Percentiles rank a stretch among this genome's conserved stretches.
These are phyloP conservation scores for Coniella lustricola DNA, from an alignment of 2,329 filamentous ascomycete genomes.

Conservation along the genomic window DNA sequence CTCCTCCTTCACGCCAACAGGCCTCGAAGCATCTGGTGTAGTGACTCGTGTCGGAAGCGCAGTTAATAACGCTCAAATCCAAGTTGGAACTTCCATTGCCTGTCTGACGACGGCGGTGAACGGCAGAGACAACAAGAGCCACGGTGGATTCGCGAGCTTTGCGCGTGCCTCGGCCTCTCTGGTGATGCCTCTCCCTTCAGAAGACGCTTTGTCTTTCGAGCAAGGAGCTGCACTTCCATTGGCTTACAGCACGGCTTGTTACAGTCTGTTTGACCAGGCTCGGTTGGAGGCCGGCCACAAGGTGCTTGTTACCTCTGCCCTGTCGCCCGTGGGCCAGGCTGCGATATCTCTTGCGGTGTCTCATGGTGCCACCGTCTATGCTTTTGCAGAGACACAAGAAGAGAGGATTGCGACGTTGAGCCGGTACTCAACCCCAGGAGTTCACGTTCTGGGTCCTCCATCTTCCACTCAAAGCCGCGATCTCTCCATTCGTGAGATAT, in stretches of 20 bases:
- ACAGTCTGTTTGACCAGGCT: constrained; percentile 32
- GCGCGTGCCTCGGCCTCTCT: constrained; percentile 25
- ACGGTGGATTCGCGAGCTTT: constrained; percentile 28
- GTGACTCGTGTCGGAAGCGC: constrained; percentile 23
- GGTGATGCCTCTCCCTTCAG: constrained; percentile 12
- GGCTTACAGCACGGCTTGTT: constrained; percentile 34
- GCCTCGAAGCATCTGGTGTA: constrained; percentile 34
- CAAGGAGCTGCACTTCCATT: constrained; percentile 34
- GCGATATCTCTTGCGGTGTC: constrained; percentile 32
- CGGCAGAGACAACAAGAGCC: neutral
- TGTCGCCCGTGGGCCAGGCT: constrained; percentile 33
- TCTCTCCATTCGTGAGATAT: neutral
- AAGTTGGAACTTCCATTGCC: constrained; percentile 30
- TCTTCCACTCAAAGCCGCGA: neutral
- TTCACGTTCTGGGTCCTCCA: neutral
- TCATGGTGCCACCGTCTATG: constrained; percentile 34
- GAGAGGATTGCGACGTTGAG: constrained; percentile 32
- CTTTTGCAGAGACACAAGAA: constrained; percentile 32
- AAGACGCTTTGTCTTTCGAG: constrained; percentile 26
- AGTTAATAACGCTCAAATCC: constrained; percentile 18
- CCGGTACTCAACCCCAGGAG: neutral
- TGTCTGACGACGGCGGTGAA: constrained; percentile 22
- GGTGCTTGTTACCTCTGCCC: constrained; percentile 33
- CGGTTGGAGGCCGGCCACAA: constrained; percentile 30
- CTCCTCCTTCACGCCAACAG: constrained; percentile 12